Percentiles rank a stretch among this genome's conserved stretches.
phyloP scores from a whole-genome alignment of 176 grass and related monocot species.

The Paspalum vaginatum region DNA sequence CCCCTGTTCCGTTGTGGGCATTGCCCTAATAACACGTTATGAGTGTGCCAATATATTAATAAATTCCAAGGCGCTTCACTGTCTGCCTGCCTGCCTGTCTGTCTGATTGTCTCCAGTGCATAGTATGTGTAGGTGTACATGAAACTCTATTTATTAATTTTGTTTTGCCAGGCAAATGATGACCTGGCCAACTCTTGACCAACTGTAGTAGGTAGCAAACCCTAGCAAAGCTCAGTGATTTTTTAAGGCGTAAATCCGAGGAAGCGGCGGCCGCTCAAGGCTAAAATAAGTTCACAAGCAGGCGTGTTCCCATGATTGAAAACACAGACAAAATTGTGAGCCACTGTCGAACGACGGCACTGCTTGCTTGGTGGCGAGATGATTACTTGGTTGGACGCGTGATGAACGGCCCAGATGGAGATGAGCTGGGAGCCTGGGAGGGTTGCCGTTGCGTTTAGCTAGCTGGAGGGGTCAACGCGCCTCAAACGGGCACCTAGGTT shows the following conservation, averaged over 20 bases:
- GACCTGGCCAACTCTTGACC: conserved; percentile 25
- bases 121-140: not conserved
- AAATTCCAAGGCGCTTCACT: conserved; percentile 15
- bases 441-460: conserved; percentile 17
- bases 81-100: not conserved
- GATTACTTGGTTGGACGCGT: not conserved
- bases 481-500: conserved; percentile 64
- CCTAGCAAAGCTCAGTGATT: not conserved
- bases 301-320: conserved; percentile 43
- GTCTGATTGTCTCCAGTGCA: not conserved
- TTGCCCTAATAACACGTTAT: not conserved
- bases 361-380: not conserved
- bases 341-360: not conserved
- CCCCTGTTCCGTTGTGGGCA: conserved; percentile 31
- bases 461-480: conserved; percentile 59
- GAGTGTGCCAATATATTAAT: conserved; percentile 18
- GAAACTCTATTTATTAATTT: not conserved
- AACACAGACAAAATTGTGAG: conserved; percentile 27
- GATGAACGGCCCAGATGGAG: conserved; percentile 37
- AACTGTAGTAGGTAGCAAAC: not conserved
- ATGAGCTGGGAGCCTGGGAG: not conserved
- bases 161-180: conserved; percentile 23
- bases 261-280: conserved; percentile 35
- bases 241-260: conserved; percentile 24
- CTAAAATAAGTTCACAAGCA: not conserved